Percentiles rank a stretch among this genome's conserved stretches.
Evolutionary conservation across 208 protist species (phyloP).

Genomic region (Trypanosoma platydactyli): DNA sequence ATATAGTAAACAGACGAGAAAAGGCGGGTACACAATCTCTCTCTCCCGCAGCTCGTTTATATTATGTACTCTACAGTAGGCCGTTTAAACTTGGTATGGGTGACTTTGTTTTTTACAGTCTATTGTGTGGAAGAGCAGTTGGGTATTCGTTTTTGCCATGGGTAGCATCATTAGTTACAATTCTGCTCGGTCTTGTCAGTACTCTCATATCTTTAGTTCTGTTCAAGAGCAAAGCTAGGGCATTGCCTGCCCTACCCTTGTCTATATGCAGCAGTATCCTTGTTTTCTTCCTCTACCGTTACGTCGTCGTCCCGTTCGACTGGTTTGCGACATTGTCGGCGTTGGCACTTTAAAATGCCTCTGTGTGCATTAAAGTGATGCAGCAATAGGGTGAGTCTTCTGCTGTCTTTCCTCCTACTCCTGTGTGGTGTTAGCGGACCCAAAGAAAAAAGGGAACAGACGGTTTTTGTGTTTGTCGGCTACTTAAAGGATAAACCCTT

Average conservation of each 20-base stretch:
- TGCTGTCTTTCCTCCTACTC: no score
- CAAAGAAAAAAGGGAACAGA: no score
- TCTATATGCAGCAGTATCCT: constrained; percentile 63
- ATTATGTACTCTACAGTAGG: background rate
- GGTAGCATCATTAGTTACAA: constrained; percentile 50
- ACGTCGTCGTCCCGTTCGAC: constrained; percentile 22
- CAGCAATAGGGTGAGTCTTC: no score
- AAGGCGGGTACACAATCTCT: background rate
- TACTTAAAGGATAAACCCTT: constrained; percentile 1
- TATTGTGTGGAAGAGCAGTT: constrained; percentile 67
- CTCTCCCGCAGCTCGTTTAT: constrained; percentile 7
- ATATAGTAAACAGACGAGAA: background rate
- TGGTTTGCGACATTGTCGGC: constrained; percentile 27
- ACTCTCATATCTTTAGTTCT: constrained; percentile 66
- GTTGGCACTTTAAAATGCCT: constrained; percentile 21
- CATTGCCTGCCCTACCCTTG: constrained; percentile 81
- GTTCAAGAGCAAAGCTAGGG: constrained; percentile 36
- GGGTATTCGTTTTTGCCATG: constrained; percentile 51
- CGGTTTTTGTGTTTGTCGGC: background rate
- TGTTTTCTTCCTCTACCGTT: constrained; percentile 46
- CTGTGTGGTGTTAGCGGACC: no score
- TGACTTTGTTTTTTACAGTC: constrained; percentile 89
- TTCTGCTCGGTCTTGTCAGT: constrained; percentile 64
- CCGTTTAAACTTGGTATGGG: constrained; percentile 84
- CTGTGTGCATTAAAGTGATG: no score